Evolutionary conservation across 257 asterid genomes (phyloP).

Genomic region (Rehmannia glutinosa): DNA sequence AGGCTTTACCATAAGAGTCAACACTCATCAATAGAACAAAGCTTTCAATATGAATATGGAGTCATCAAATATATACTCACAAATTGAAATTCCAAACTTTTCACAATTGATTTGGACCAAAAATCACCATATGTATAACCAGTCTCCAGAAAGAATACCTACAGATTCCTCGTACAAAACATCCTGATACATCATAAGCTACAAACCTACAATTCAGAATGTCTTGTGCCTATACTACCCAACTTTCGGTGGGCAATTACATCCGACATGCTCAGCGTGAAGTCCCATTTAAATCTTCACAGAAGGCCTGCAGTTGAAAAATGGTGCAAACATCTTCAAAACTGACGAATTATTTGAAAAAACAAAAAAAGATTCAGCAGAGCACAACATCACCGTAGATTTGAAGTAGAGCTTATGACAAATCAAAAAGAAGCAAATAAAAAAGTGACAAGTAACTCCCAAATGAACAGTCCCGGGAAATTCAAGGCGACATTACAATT

Average conservation of each 20-base stretch:
- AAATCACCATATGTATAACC: neutral
- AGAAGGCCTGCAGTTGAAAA: neutral
- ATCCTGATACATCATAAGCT: conserved; percentile 32
- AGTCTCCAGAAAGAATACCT: conserved; percentile 13
- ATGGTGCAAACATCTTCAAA: neutral
- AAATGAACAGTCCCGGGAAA: neutral
- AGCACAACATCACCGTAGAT: too few species aligned
- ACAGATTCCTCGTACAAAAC: conserved; percentile 14
- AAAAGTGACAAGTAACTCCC: neutral
- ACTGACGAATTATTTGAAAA: neutral
- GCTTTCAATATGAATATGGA: neutral
- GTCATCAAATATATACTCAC: conserved; percentile 7
- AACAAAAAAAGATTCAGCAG: neutral
- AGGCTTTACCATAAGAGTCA: neutral
- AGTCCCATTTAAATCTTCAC: conserved; percentile 2
- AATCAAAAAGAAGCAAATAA: neutral
- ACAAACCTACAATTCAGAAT: conserved; percentile 20
- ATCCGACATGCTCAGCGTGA: neutral
- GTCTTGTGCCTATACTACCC: conserved; percentile 8
- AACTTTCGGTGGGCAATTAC: neutral
- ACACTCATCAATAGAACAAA: neutral
- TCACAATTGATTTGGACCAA: neutral
- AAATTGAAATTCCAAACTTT: conserved; percentile 7
- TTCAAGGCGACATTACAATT: neutral
- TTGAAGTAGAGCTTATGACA: neutral